Percentiles rank a stretch among this genome's conserved stretches.
Evolutionary conservation across 805 yeast species (phyloP).

Genomic region (Zygoascus biomembranicola): DNA sequence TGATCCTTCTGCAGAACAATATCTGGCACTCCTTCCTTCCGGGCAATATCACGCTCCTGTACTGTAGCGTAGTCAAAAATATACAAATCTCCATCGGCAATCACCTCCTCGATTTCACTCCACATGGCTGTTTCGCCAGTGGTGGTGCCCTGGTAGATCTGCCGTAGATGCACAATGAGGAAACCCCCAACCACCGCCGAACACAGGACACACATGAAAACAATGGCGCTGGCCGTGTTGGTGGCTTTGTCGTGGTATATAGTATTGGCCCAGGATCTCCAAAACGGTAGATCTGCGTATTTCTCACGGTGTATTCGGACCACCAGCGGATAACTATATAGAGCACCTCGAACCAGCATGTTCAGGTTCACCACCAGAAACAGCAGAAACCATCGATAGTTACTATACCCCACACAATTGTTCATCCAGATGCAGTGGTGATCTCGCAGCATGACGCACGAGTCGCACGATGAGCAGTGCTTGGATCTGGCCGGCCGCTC

Average conservation of each 20-base stretch:
- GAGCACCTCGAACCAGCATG: conserved; percentile 39
- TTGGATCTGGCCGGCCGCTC: conserved; percentile 52
- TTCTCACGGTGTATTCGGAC: neutral
- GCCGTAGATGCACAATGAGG: conserved; percentile 37
- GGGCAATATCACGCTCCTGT: conserved; percentile 7
- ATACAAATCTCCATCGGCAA: conserved; percentile 34
- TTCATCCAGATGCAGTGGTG: conserved; percentile 61
- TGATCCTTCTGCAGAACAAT: conserved; percentile 22
- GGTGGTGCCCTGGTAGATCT: conserved; percentile 59
- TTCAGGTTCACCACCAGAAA: conserved; percentile 45
- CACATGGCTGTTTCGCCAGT: conserved; percentile 70
- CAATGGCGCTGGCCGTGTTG: conserved; percentile 31
- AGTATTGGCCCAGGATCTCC: conserved; percentile 8
- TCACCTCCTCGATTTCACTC: conserved; percentile 50
- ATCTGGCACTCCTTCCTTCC: conserved; percentile 10
- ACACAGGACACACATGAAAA: conserved; percentile 38
- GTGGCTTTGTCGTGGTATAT: conserved; percentile 6
- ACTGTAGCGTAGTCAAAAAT: conserved; percentile 19
- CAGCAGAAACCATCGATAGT: conserved; percentile 50
- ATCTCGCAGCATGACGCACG: conserved; percentile 42
- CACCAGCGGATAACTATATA: conserved; percentile 16
- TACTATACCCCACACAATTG: conserved; percentile 52
- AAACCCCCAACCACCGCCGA: conserved; percentile 39
- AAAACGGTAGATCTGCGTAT: conserved; percentile 1
- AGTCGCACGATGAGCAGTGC: conserved; percentile 46